phyloP scores from a whole-genome alignment of 2,329 filamentous ascomycete species.

The Epichloe bromicola region DNA sequence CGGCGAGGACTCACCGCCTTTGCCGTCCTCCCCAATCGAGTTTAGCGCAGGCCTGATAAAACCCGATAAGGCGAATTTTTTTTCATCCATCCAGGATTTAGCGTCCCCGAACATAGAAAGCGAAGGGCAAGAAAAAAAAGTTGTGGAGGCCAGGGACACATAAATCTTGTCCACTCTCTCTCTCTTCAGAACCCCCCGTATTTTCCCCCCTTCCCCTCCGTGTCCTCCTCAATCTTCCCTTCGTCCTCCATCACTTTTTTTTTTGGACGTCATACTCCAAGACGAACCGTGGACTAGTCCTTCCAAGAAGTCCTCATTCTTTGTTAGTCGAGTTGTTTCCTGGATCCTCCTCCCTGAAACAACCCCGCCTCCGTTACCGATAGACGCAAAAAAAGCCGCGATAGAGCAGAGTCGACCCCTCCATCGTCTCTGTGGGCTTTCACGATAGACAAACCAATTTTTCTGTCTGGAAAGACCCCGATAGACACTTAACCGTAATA shows the following conservation, averaged over 20 bases:
- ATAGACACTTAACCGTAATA: conserved; percentile 9
- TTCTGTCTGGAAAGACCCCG: conserved; percentile 4
- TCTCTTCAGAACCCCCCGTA: conserved; percentile 4
- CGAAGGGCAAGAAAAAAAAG: neutral
- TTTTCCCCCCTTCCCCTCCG: conserved; percentile 3
- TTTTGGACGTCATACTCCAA: conserved; percentile 30
- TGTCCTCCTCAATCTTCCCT: conserved; percentile 18
- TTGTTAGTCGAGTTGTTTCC: conserved; percentile 20
- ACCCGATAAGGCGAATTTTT: conserved; percentile 14
- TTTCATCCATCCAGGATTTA: conserved; percentile 5
- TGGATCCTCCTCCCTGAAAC: conserved; percentile 21
- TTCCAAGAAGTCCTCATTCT: conserved; percentile 11
- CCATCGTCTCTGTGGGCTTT: conserved; percentile 26
- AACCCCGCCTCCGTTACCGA: conserved; percentile 19
- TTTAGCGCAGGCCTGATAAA: conserved; percentile 11
- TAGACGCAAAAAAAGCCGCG: conserved; percentile 20
- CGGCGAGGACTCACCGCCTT: conserved; percentile 10
- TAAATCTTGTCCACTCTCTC: conserved; percentile 7
- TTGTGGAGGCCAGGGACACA: conserved; percentile 1
- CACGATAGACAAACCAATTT: conserved; percentile 5
- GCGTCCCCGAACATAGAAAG: conserved; percentile 3
- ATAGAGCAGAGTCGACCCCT: conserved; percentile 32
- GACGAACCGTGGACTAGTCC: conserved; percentile 26
- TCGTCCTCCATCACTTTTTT: conserved; percentile 16
- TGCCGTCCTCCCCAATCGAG: conserved; percentile 5